Conservation (phyloP, 2,329 filamentous ascomycete species). For the Huntiella decipiens region DNA sequence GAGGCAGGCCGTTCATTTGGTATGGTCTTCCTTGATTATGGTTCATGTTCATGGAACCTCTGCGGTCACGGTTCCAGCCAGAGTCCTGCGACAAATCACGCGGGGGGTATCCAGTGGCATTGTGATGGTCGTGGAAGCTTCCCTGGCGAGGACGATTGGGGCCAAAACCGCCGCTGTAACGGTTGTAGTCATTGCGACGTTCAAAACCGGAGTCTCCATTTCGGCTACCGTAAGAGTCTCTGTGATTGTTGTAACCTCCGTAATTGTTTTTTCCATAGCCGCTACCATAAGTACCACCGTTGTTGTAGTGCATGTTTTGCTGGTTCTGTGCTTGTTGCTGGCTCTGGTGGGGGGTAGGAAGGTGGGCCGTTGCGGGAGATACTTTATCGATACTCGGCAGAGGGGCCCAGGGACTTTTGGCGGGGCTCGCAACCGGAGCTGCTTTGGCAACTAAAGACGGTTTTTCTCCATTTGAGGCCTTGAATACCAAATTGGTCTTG, state of each 20-base stretch:
- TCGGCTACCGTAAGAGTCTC: slow-evolving; percentile 4
- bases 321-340: slow-evolving; percentile 15
- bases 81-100: slow-evolving; percentile 4
- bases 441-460: slow-evolving; percentile 57
- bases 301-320: not conserved
- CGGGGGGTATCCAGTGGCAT: slow-evolving; percentile 8
- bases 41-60: slow-evolving; percentile 9
- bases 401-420: slow-evolving; percentile 81
- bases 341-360: slow-evolving; percentile 16
- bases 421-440: slow-evolving; percentile 44
- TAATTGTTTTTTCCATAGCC: not conserved
- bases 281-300: not conserved
- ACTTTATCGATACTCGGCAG: slow-evolving; percentile 71
- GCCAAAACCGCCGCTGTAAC: not conserved
- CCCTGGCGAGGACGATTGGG: slow-evolving; percentile 7
- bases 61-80: slow-evolving; percentile 5
- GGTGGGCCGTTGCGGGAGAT: slow-evolving; percentile 35
- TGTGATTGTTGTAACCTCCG: not conserved
- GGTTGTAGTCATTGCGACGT: slow-evolving; percentile 5
- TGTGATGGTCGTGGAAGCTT: slow-evolving; percentile 8
- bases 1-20: slow-evolving; percentile 3
- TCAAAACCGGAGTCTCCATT: slow-evolving; percentile 6
- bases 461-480: slow-evolving; percentile 42
- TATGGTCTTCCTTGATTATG: slow-evolving; percentile 2
- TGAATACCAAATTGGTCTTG: slow-evolving; percentile 36